Evolutionary conservation across 2,329 filamentous ascomycete genomes (phyloP), one percentile per base, ranked within the genome.

Genomic region (Aureobasidium melanogenum): DNA sequence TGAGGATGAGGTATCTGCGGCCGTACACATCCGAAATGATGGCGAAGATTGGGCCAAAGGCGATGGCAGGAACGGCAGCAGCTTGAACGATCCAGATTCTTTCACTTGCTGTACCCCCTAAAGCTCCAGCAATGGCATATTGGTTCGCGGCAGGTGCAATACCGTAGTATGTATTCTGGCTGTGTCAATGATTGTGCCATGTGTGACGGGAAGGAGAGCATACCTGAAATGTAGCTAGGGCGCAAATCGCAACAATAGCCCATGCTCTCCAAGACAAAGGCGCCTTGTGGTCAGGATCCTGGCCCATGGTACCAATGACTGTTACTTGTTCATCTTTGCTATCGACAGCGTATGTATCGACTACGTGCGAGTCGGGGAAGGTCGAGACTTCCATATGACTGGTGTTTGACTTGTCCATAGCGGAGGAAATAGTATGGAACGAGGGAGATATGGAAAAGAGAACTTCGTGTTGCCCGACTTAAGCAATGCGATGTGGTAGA

Each of bases 31-130:
- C 54, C 1, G 22, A 30, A 15, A 57, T 57, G n/a, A 57, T 57
- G 39, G 54, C 54, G 19, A 57, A 57, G 30, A 57, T 57, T 8
- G 54, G 54, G 9, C 54, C 54, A 8, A 57, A 57, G 5, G 54
- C 54, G 41, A 57, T 57, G 7, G 54, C 39, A 47, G 54, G 54
- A 17, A 57, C 54, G 3, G 54, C 54, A n/a, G 39, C 54, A 24
- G 54, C 54, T 12, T 57, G 54, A 7, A 57, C 54, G 14, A 57
- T 57, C 54, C 54, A 57, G 15, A 46, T 57, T 47, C 54, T 57
- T 26, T 57, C 39, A 47, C 54, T 57, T 26, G 54, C 54, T 32
- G 54, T 57, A 5, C 54, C 54, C 4, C 36, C 6, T 12, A 57
- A 19, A n/a, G 54, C 54, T 26, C 54, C 54, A 12, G 54, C n/a